Evolutionary conservation across 2,329 filamentous ascomycete genomes (phyloP).

Genomic region (Pseudogymnoascus sp.): DNA sequence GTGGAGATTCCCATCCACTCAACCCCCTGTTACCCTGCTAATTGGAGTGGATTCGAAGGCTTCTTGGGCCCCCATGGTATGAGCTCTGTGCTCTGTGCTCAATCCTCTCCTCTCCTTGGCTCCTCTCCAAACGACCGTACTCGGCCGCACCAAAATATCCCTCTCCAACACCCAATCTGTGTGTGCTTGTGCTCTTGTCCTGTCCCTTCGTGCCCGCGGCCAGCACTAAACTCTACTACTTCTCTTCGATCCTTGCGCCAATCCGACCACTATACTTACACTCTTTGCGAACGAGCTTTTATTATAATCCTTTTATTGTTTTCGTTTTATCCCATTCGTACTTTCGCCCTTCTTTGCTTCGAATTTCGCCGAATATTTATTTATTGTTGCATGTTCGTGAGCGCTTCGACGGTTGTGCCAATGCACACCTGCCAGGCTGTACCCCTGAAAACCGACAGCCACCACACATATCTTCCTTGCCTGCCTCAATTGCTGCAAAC

Average conservation of each 20-base stretch:
- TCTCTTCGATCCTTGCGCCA: constrained; percentile 3
- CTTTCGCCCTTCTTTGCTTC: neutral
- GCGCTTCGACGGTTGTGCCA: constrained; percentile 6
- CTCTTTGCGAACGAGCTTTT: neutral
- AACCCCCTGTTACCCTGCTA: neutral
- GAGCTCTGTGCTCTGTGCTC: neutral
- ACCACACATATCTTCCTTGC: constrained; percentile 4
- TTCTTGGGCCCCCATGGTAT: neutral
- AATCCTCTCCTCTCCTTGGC: neutral
- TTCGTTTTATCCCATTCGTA: neutral
- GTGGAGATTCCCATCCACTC: neutral
- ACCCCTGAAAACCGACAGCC: constrained; percentile 7
- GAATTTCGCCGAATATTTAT: neutral
- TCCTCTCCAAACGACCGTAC: neutral
- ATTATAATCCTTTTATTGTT: neutral
- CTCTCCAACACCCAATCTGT: neutral
- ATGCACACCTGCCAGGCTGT: constrained; percentile 9
- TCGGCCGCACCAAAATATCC: constrained; percentile 1
- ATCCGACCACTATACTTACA: constrained; percentile 1
- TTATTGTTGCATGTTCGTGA: constrained; percentile 3
- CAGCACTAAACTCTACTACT: neutral
- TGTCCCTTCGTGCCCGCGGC: neutral
- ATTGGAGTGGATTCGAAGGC: constrained; percentile 6
- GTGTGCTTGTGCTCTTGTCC: neutral
- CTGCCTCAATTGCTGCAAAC: neutral